A percentile compares a stretch with the other conserved stretches of the same genome.
Evolutionary conservation across 192 early-diverging fungal genomes (phyloP).

Genomic region (Rhizoclosmatium sp.): DNA sequence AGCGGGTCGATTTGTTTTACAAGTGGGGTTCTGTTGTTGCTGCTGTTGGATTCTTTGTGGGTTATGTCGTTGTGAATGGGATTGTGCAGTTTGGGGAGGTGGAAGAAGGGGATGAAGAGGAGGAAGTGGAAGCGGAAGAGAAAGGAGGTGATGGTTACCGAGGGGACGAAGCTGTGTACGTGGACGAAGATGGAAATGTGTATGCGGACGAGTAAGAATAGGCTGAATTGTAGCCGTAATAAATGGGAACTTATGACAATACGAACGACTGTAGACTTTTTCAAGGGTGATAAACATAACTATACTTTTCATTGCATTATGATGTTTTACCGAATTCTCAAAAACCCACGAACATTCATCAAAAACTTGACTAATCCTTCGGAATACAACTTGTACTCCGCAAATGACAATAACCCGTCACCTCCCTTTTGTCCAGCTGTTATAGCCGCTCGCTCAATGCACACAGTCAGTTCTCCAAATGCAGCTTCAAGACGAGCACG

Average conservation of each 20-base stretch:
- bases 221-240: not conserved
- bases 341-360: conserved; percentile 71
- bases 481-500: conserved; percentile 53
- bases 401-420: conserved; percentile 36
- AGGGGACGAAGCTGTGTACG: conserved; percentile 6
- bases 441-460: conserved; percentile 52
- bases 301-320: no score
- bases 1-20: conserved; percentile 38
- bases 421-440: conserved; percentile 17
- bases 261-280: no score
- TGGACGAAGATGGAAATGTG: conserved; percentile 34
- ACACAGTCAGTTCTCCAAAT: conserved; percentile 53
- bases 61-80: conserved; percentile 70
- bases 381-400: conserved; percentile 48
- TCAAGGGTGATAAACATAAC: no score
- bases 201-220: not conserved
- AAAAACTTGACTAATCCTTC: conserved; percentile 64
- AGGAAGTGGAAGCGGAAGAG: conserved; percentile 40
- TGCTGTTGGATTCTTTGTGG: conserved; percentile 51
- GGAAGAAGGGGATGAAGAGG: conserved; percentile 49
- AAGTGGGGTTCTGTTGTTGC: conserved; percentile 43
- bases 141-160: not conserved
- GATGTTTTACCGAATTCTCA: conserved; percentile 51
- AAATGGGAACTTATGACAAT: no score
- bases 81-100: conserved; percentile 60